Base-by-base conservation (phyloP, 257 asterid species). In the Solanum etuberosum region DNA sequence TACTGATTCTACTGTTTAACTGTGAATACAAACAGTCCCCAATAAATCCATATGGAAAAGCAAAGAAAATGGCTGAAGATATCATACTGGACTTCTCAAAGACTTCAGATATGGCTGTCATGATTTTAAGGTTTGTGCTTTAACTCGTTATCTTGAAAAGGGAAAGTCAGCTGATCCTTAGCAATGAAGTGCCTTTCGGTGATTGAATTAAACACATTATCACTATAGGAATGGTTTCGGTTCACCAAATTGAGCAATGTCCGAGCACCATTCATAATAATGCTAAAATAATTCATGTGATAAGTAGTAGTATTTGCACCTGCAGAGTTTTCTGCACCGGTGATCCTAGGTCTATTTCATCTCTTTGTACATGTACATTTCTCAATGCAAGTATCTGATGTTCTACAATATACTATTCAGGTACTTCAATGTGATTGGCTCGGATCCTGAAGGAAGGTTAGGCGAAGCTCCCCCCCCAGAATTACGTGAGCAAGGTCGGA, bases 1-100 rank as follows among this genome's bases (percentile, higher is more conserved):
- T 5, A 74, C 86, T 86, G 65, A 87, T 83, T 11, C 63, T 70
- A 16, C 11, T 57, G 20, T 57, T 82, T 70, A 38, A 83, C 87
- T 84, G 87, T 51, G 84, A 46, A 48, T 23, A 32, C 34, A 29
- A 86, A 83, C 91, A 96, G 99, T 38, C 83, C 34, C 99, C 99
- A 4, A 96, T 95, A 43, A 96, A 95, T 92, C 98, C 99, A 31
- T 96, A 96, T 77, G 99, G 98, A 8, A 96, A 96, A 86, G 99
- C 99, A 83, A 96, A 96, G 96, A 96, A 96, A 93, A 96, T 96
- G 99, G 96, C 99, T 8, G 99, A 96, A 90, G 99, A 96, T 78
- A 96, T 96, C 81, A 96, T 96, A 80, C 32, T 88, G 87, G 99
- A 96, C 91, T 96, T 87, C 92, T 93, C 98, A 38, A 96, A 93